These are phyloP conservation scores for Epichloe gansuensis DNA, from an alignment of 2,329 filamentous ascomycete species.

Conservation along the genomic window DNA sequence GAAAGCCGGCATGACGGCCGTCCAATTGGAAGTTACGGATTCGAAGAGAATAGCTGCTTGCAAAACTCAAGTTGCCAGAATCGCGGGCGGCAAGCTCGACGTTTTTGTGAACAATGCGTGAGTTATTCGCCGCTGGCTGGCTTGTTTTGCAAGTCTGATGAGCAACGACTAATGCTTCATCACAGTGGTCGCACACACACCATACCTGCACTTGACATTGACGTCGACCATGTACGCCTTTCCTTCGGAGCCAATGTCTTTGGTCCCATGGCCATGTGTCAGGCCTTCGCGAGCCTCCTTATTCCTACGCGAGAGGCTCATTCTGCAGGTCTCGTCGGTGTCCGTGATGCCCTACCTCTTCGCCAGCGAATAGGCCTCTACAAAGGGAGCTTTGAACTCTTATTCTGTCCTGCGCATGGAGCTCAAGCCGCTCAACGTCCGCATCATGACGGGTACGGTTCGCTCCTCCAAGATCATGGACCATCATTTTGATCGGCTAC, in stretches of 20 bases:
- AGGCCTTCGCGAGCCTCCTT: slow-evolving; percentile 36
- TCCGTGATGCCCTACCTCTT: slow-evolving; percentile 41
- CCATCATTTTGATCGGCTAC: slow-evolving; percentile 22
- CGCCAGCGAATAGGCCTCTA: slow-evolving; percentile 40
- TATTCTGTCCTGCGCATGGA: slow-evolving; percentile 43
- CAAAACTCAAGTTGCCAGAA: slow-evolving; percentile 30
- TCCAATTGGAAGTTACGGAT: slow-evolving; percentile 42
- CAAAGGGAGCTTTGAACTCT: slow-evolving; percentile 40
- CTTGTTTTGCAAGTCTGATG: not conserved
- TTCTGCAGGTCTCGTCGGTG: slow-evolving; percentile 43
- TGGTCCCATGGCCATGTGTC: slow-evolving; percentile 42
- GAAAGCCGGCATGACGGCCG: slow-evolving; percentile 33
- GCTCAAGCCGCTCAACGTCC: slow-evolving; percentile 39
- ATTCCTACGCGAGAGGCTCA: slow-evolving; percentile 36
- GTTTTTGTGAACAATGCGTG: slow-evolving; percentile 50
- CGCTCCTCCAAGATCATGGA: slow-evolving; percentile 33
- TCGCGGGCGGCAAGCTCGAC: slow-evolving; percentile 42
- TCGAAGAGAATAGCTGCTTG: slow-evolving; percentile 36
- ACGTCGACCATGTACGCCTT: slow-evolving; percentile 37
- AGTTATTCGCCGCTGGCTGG: slow-evolving; percentile 7
- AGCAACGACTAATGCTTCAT: not conserved
- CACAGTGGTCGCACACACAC: slow-evolving; percentile 37
- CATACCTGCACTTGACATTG: slow-evolving; percentile 39
- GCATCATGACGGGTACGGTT: slow-evolving; percentile 45
- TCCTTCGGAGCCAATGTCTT: slow-evolving; percentile 48